These are phyloP conservation scores for Striga asiatica DNA, from an alignment of 257 asterid species.

Conservation along the genomic window DNA sequence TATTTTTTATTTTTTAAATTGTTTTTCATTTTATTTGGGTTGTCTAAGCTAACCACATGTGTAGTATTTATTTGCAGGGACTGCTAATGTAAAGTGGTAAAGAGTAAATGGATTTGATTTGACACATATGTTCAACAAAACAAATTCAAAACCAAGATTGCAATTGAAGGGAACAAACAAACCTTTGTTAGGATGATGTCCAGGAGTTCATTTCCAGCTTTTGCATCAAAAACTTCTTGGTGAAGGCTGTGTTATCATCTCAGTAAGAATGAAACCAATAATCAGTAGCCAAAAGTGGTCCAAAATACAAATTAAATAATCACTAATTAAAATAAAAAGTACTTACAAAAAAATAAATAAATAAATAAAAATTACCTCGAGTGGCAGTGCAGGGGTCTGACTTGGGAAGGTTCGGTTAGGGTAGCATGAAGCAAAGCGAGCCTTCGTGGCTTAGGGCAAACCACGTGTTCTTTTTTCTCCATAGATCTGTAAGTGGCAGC, in stretches of 20 bases:
- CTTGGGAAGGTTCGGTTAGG: constrained; percentile 28
- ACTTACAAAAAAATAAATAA: background rate
- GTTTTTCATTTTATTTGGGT: too few relatives aligned
- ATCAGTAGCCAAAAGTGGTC: background rate
- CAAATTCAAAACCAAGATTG: too few relatives aligned
- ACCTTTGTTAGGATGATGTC: constrained; percentile 84
- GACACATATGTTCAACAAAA: too few relatives aligned
- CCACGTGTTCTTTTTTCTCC: constrained; percentile 44
- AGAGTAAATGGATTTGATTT: too few relatives aligned
- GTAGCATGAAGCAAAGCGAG: constrained; percentile 41
- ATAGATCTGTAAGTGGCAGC: constrained; percentile 34
- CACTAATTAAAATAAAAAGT: background rate
- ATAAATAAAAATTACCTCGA: constrained; percentile 31
- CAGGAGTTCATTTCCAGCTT: constrained; percentile 77
- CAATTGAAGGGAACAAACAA: background rate
- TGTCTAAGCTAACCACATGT: too few relatives aligned
- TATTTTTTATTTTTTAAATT: too few relatives aligned
- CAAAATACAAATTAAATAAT: background rate
- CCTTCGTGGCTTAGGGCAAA: constrained; percentile 92
- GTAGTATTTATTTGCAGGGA: too few relatives aligned
- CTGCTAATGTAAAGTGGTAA: too few relatives aligned
- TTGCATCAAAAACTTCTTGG: constrained; percentile 62
- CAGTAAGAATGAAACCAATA: background rate
- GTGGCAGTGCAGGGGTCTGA: constrained; percentile 56
- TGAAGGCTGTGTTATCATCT: constrained; percentile 41